These are phyloP conservation scores for Mrakia frigida DNA, from an alignment of 768 basidiomycete genomes.

Conservation along the genomic window DNA sequence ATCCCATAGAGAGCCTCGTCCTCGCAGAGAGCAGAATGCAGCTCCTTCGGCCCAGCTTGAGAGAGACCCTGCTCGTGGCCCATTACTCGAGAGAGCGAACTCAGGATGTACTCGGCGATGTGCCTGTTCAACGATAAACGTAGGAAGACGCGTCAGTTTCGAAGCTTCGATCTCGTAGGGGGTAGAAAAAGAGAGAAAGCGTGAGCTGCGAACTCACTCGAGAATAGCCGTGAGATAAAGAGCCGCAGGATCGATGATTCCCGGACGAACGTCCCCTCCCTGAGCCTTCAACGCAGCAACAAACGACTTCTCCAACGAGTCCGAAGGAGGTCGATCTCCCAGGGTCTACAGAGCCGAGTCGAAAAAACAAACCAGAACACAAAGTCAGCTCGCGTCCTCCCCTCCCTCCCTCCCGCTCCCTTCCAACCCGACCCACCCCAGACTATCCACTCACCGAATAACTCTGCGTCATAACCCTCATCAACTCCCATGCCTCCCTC, in stretches of 20 bases:
- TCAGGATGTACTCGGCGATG: slow-evolving; percentile 21
- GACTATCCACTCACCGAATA: slow-evolving; percentile 26
- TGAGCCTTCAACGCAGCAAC: neutral
- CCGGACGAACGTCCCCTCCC: slow-evolving; percentile 29
- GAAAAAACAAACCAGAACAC: neutral
- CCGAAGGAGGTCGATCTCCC: slow-evolving; percentile 28
- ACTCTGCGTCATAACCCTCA: slow-evolving; percentile 33
- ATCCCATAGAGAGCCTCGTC: slow-evolving; percentile 25
- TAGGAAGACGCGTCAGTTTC: neutral
- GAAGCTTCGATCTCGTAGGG: neutral
- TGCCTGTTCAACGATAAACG: neutral
- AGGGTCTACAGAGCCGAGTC: slow-evolving; percentile 16
- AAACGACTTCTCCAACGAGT: slow-evolving; percentile 4
- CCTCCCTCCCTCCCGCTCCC: too few species aligned
- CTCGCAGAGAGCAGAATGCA: slow-evolving; percentile 19
- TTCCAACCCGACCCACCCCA: neutral
- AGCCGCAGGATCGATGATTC: slow-evolving; percentile 27
- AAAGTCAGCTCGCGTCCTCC: too few species aligned
- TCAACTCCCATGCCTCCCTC: slow-evolving; percentile 26
- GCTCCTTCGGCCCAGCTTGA: slow-evolving; percentile 6
- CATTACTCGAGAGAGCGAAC: slow-evolving; percentile 19
- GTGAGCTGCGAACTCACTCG: slow-evolving; percentile 19
- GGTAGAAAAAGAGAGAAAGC: neutral
- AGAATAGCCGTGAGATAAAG: slow-evolving; percentile 32
- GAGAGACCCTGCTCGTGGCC: neutral